Conservation (phyloP, 2,329 filamentous ascomycete genomes). For the Cladophialophora immunda region DNA sequence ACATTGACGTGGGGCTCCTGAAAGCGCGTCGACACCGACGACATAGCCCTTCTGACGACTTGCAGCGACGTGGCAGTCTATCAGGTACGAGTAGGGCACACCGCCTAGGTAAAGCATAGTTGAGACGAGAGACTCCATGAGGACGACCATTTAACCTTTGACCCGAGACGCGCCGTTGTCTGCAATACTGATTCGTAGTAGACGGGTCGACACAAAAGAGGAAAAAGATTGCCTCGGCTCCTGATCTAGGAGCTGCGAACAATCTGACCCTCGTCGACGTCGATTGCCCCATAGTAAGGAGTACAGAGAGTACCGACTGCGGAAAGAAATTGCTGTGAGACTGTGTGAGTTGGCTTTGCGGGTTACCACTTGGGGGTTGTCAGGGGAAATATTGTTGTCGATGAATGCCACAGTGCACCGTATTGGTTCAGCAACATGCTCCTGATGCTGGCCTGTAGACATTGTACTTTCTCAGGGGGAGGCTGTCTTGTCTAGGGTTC, state of each 20-base stretch:
- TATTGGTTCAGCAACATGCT: too few species aligned
- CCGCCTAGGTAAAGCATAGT: background rate
- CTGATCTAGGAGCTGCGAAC: background rate
- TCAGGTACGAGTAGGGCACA: background rate
- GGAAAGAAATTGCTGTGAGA: too few species aligned
- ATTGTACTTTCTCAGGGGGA: too few species aligned
- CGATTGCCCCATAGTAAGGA: background rate
- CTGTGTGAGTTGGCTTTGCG: too few species aligned
- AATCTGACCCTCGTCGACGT: background rate
- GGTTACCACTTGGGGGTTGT: too few species aligned
- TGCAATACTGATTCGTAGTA: background rate
- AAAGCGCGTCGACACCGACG: background rate
- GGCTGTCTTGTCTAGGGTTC: too few species aligned
- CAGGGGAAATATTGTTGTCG: too few species aligned
- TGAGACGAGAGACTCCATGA: constrained; percentile 6
- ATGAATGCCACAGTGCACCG: too few species aligned
- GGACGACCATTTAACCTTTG: constrained; percentile 9
- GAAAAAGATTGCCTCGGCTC: background rate
- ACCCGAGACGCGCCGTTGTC: constrained; percentile 5
- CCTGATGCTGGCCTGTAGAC: too few species aligned
- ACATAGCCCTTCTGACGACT: background rate
- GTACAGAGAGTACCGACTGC: too few species aligned
- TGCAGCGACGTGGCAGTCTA: background rate
- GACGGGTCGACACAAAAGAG: background rate
- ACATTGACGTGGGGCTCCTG: background rate